Conservation (phyloP, 2,329 filamentous ascomycete genomes). For the Calonectria henricotiae region DNA sequence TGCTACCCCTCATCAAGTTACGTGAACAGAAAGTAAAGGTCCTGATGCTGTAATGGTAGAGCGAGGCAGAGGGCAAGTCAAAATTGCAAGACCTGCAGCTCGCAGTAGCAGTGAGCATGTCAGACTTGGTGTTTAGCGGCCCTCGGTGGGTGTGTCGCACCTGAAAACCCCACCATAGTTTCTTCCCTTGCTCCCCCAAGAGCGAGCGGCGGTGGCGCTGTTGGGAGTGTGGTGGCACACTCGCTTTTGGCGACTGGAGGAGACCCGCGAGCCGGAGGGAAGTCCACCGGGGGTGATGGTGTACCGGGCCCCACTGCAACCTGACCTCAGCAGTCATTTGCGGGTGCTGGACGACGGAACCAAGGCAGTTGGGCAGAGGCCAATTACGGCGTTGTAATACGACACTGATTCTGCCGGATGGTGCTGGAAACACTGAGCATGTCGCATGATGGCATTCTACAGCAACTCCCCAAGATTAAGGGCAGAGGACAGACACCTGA, state of each 20-base stretch:
- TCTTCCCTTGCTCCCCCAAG: neutral
- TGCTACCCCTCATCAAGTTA: neutral
- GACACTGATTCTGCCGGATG: constrained; percentile 20
- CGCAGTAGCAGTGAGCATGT: constrained; percentile 14
- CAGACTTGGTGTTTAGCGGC: constrained; percentile 24
- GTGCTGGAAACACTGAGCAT: neutral
- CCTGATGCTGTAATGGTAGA: neutral
- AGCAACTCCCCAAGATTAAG: neutral
- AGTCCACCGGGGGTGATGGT: constrained; percentile 35
- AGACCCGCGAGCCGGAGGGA: constrained; percentile 13
- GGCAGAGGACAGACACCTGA: constrained; percentile 6
- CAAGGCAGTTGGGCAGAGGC: constrained; percentile 4
- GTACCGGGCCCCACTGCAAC: constrained; percentile 34
- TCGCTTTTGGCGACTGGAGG: constrained; percentile 9
- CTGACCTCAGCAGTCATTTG: constrained; percentile 33
- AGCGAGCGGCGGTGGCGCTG: constrained; percentile 10
- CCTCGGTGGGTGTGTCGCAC: constrained; percentile 7
- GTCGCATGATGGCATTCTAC: constrained; percentile 16
- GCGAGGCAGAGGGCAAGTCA: constrained; percentile 11
- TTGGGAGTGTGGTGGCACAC: constrained; percentile 20
- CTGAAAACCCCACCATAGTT: constrained; percentile 8
- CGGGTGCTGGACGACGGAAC: constrained; percentile 1
- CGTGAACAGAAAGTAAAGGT: neutral
- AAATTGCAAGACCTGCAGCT: constrained; percentile 24
- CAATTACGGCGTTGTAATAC: constrained; percentile 25